Percentiles rank a stretch among this genome's conserved stretches.
These are phyloP conservation scores for Polyporus arcularius DNA, from an alignment of 768 basidiomycete species.

Conservation along the genomic window DNA sequence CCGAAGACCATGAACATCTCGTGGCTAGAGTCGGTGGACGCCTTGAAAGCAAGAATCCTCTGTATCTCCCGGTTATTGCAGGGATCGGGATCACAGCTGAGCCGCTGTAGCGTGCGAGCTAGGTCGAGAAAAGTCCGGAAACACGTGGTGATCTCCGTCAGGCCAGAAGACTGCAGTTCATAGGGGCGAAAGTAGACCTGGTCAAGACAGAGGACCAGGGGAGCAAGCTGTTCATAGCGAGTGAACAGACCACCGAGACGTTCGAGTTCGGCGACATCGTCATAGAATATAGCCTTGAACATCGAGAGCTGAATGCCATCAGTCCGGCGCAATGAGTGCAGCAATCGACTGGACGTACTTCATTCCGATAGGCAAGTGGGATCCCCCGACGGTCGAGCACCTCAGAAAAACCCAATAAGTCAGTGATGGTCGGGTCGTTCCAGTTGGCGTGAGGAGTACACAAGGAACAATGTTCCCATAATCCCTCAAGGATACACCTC, in stretches of 20 bases:
- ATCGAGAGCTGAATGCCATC: constrained; percentile 27
- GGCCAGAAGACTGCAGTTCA: constrained; percentile 25
- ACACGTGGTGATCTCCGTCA: constrained; percentile 30
- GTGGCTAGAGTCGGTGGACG: constrained; percentile 18
- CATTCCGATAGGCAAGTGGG: not conserved
- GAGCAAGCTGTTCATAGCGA: constrained; percentile 16
- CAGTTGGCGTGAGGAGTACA: constrained; percentile 16
- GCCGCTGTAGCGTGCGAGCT: constrained; percentile 31
- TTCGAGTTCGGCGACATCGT: constrained; percentile 30
- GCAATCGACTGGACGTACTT: not conserved
- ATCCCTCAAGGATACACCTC: constrained; percentile 39
- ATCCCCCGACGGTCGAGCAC: not conserved
- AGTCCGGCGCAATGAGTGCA: not conserved
- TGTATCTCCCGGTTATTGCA: constrained; percentile 22
- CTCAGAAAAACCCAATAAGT: constrained; percentile 16
- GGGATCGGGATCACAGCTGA: constrained; percentile 34
- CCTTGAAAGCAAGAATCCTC: constrained; percentile 38
- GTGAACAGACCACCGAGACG: constrained; percentile 37
- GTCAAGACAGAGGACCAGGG: constrained; percentile 47
- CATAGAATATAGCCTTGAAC: constrained; percentile 35
- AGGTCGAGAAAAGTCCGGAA: constrained; percentile 40
- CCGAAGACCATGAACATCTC: constrained; percentile 30
- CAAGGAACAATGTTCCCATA: constrained; percentile 50
- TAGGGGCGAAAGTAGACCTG: constrained; percentile 37
- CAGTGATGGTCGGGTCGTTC: not conserved